phyloP scores from a whole-genome alignment of 2,329 filamentous ascomycete genomes.

The Aspergillus cejpii region DNA sequence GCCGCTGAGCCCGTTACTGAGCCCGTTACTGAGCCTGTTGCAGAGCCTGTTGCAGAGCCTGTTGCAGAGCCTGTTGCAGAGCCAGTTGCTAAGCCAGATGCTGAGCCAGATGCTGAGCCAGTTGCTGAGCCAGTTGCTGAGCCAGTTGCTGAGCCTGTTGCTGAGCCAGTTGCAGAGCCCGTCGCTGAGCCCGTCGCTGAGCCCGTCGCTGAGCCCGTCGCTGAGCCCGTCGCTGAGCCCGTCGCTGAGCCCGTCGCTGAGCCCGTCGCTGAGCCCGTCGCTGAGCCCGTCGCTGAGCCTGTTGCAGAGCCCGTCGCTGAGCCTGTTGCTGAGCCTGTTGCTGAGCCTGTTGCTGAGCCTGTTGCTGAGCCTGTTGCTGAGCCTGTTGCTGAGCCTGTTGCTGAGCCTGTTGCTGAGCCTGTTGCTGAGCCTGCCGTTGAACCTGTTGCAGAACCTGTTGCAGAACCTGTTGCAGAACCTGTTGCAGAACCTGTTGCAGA shows the following conservation, averaged over 20 bases:
- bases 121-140: background rate
- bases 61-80: background rate
- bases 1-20: background rate
- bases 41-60: too few species aligned
- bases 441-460: background rate
- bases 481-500: slow-evolving; percentile 10
- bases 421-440: background rate
- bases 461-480: too few species aligned
- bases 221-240: background rate
- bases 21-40: slow-evolving; percentile 9
- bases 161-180: background rate
- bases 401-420: background rate
- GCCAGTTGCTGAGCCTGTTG: background rate
- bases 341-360: background rate
- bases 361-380: background rate
- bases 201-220: background rate
- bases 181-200: background rate
- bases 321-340: background rate
- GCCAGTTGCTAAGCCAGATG: background rate
- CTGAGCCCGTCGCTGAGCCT: slow-evolving; percentile 1
- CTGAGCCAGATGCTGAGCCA: background rate
- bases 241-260: slow-evolving; percentile 1
- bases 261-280: background rate
- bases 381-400: background rate
- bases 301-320: background rate